Conservation (phyloP, 805 yeast genomes). For the Wickerhamomyces pijperi region DNA sequence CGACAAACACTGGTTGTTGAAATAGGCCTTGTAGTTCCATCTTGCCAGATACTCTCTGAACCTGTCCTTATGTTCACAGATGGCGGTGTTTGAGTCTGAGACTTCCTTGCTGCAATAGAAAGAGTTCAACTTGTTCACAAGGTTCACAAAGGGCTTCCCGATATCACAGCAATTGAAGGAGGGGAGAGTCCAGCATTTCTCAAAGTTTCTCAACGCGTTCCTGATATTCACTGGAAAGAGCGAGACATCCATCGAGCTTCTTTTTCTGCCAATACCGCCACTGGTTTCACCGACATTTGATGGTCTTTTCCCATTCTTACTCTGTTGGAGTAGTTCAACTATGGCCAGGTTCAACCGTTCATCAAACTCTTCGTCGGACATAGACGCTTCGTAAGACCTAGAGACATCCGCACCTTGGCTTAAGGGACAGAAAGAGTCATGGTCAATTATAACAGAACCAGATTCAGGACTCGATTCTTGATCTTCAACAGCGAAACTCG, state of each 20-base stretch:
- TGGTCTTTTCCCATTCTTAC: no score
- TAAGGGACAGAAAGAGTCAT: no score
- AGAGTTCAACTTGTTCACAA: constrained; percentile 7
- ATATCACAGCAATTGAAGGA: no score
- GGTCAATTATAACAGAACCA: neutral
- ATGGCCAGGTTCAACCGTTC: neutral
- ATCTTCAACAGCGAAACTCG: neutral
- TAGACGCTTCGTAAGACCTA: neutral
- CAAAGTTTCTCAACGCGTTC: constrained; percentile 13
- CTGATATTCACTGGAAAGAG: neutral
- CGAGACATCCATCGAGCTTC: neutral
- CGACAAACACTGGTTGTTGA: no score
- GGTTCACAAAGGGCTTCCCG: neutral
- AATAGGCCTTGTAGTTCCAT: constrained; percentile 36
- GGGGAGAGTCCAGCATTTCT: constrained; percentile 6
- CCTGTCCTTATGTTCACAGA: no score
- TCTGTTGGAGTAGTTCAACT: no score
- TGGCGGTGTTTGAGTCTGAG: no score
- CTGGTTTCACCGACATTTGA: no score
- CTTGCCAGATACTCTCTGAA: constrained; percentile 22
- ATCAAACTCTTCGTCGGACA: neutral
- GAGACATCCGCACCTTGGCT: no score
- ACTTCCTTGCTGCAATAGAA: constrained; percentile 9
- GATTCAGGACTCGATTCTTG: neutral
- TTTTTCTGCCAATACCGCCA: no score